Conservation (phyloP, 73 alveolate species). For the Paraurostyla sp. region DNA sequence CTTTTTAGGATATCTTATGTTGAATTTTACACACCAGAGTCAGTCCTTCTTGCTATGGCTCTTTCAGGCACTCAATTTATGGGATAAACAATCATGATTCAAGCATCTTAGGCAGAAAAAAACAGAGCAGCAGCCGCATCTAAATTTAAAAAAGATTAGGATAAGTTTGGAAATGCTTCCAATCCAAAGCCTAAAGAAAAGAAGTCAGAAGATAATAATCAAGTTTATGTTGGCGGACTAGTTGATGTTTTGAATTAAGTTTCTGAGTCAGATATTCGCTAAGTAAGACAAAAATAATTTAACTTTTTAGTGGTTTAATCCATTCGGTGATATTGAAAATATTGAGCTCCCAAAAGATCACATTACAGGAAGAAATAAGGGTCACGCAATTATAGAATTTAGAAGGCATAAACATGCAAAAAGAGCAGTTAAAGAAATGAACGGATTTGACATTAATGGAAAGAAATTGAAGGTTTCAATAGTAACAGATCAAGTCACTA, state of each 20-base stretch:
- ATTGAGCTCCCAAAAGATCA: slow-evolving; percentile 93
- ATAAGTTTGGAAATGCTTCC: slow-evolving; percentile 39
- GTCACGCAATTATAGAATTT: slow-evolving; percentile 83
- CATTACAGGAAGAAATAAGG: slow-evolving; percentile 84
- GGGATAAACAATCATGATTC: slow-evolving; percentile 92
- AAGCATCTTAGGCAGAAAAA: slow-evolving; percentile 97
- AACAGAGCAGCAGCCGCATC: slow-evolving; percentile 96
- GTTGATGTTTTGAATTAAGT: slow-evolving; percentile 81
- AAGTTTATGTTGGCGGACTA: slow-evolving; percentile 89
- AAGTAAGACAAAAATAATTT: slow-evolving; percentile 26
- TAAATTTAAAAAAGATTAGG: slow-evolving; percentile 86
- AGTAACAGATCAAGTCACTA: slow-evolving; percentile 61
- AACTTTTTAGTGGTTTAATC: slow-evolving; percentile 74
- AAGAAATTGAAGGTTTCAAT: slow-evolving; percentile 83
- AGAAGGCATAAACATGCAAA: slow-evolving; percentile 84
- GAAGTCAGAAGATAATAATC: slow-evolving; percentile 85
- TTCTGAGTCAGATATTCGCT: slow-evolving; percentile 86
- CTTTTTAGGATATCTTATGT: slow-evolving; percentile 90
- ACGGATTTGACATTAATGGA: slow-evolving; percentile 85
- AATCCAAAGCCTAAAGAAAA: slow-evolving; percentile 71
- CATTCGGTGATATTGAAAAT: slow-evolving; percentile 95
- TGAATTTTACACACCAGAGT: slow-evolving; percentile 95
- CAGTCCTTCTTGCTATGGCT: slow-evolving; percentile 92
- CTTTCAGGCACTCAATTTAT: slow-evolving; percentile 87
- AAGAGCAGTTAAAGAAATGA: slow-evolving; percentile 88